These are phyloP conservation scores for Phalaenopsis equestris DNA, from an alignment of 106 monocot species.

Conservation along the genomic window DNA sequence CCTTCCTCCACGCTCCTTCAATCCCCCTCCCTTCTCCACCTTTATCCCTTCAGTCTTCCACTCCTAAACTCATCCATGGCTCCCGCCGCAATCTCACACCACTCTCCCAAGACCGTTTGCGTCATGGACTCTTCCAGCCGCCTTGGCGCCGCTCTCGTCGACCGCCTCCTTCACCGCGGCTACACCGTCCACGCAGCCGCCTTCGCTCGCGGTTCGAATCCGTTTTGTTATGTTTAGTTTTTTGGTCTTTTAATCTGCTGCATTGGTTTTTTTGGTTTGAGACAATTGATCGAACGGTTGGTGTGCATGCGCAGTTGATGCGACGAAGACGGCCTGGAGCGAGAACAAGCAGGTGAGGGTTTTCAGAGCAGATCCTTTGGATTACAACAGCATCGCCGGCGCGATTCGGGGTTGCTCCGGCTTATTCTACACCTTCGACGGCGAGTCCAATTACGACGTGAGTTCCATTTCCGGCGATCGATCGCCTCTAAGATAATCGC, in stretches of 20 bases:
- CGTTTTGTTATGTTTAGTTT: too few species aligned
- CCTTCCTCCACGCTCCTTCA: constrained; percentile 7
- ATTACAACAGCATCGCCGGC: constrained; percentile 78
- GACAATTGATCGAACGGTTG: background rate
- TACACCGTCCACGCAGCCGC: constrained; percentile 81
- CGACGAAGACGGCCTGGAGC: constrained; percentile 13
- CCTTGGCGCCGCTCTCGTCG: constrained; percentile 54
- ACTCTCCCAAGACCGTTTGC: constrained; percentile 46
- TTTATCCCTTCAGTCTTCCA: background rate
- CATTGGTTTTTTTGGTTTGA: background rate
- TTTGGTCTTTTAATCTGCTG: background rate
- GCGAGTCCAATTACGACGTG: constrained; percentile 60
- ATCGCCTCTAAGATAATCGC: too few species aligned
- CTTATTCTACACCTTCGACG: constrained; percentile 72
- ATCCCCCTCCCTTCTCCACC: constrained; percentile 11
- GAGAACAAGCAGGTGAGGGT: constrained; percentile 38
- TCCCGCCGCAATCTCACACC: constrained; percentile 17
- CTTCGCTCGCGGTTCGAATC: constrained; percentile 24
- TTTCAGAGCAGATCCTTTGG: constrained; percentile 70
- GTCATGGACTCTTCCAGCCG: constrained; percentile 69
- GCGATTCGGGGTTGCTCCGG: constrained; percentile 80
- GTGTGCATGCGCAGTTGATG: constrained; percentile 1
- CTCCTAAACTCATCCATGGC: constrained; percentile 7
- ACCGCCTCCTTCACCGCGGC: constrained; percentile 54
- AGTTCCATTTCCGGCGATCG: constrained; percentile 15